Evolutionary conservation across 2,329 filamentous ascomycete genomes (phyloP), one percentile per base, ranked within the genome.

Genomic region (Phialocephala subalpina): DNA sequence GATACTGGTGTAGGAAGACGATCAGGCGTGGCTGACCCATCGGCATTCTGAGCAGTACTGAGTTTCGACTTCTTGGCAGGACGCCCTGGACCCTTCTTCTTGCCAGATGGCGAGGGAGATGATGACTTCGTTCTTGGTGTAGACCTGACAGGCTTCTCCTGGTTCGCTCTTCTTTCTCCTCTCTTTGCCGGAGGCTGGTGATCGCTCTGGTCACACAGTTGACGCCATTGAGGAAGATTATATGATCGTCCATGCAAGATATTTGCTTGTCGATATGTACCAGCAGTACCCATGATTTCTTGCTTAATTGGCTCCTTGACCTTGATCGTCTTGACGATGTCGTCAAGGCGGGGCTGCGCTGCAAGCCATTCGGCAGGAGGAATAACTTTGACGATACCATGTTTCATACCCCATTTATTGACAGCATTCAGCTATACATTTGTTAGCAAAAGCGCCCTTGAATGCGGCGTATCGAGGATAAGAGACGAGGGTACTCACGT

Each of bases 231-330:
- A 0, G 95, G 95, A 4, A 99, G 84, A 73, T 97, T 99, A 82
- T 99, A 99, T 16, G 94, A 94, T 77, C 96, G 88, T 77, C 97
- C 93, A 80, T 97, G 97, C 75, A 98, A 90, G 66, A 99, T 94
- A 77, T 99, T 99, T 75, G 96, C 93, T 78, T 99, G 96, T 40
- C 95, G 95, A 77, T 97, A 99, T 64, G 93, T 97, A 64, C 96
- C 97, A 76, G 95, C 93, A 60, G 92, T 93, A 49, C 96, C 96
- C 84, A 97, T 95, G 74, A 99, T 99, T 75, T 99, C 96, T 79
- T 99, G 96, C 76, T 94, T 97, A 77, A 99, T 98, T 3, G 96
- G 96, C 71, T 99, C 97, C 79, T 95, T 95, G 75, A 99, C 94
- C 76, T 90, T 91, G 78, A 99, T 92, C 68, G 91, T 90, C 80